phyloP scores from a whole-genome alignment of 1,284 basidiomycete species.

The Sporisorium sorghi region DNA sequence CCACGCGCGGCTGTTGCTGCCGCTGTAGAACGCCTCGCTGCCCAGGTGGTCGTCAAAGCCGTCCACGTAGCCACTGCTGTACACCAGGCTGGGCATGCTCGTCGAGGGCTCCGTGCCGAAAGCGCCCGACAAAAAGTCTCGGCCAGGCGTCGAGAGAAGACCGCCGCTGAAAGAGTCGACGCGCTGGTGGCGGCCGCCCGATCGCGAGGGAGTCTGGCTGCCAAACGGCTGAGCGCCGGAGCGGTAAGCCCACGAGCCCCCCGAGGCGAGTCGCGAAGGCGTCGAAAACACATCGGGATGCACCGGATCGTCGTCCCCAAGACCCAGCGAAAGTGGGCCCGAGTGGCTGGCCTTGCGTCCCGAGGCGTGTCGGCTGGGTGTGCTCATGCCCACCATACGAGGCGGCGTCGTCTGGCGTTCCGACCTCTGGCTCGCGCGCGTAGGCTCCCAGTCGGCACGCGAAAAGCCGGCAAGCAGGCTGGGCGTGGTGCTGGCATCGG shows the following conservation, averaged over 20 bases:
- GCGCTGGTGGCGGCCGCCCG: constrained; percentile 40
- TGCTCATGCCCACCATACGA: constrained; percentile 41
- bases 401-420: constrained; percentile 41
- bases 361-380: constrained; percentile 47
- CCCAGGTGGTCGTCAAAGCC: constrained; percentile 36
- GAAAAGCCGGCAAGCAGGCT: constrained; percentile 50
- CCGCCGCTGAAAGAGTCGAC: constrained; percentile 52
- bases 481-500: constrained; percentile 45
- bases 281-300: constrained; percentile 61
- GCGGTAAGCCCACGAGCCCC: constrained; percentile 44
- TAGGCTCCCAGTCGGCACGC: constrained; percentile 47
- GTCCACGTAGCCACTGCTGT: constrained; percentile 47
- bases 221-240: constrained; percentile 31
- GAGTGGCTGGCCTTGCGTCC: constrained; percentile 43
- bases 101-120: constrained; percentile 47
- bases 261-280: constrained; percentile 52
- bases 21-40: constrained; percentile 33
- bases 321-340: constrained; percentile 35
- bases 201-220: constrained; percentile 47
- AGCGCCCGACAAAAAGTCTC: constrained; percentile 45
- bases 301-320: constrained; percentile 38
- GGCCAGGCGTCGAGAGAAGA: constrained; percentile 39
- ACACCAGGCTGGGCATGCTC: constrained; percentile 53
- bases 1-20: constrained; percentile 47
- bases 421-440: constrained; percentile 18